Base-by-base conservation (phyloP, 2,329 filamentous ascomycete genomes). In the Xylariaceae sp. region DNA sequence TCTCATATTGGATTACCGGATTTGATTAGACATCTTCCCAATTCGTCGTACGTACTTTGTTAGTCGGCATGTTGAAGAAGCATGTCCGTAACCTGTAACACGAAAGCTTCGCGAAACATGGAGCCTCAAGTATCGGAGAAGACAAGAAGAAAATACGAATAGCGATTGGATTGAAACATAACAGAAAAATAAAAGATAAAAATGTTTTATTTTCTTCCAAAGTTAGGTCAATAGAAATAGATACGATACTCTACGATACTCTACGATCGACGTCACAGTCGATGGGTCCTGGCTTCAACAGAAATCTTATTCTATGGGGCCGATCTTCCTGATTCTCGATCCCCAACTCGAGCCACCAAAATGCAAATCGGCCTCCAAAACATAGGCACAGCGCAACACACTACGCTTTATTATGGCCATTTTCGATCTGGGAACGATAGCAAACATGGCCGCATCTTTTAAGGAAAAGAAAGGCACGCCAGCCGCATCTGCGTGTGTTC, bases 271-370 rank as follows among this genome's bases (percentile, higher is more conserved):
- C 53, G 51, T 65, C 63, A 66, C 47, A 49, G 24, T 21, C n/a
- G 21, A 49, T 44, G 37, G 52, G 53, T 23, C 34, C 28, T 29
- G n/a, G n/a, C 29, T 37, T 34, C 39, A 40, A 44, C 44, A 47
- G 60, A 58, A 67, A 66, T 64, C 58, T 67, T 67, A 67, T 67
- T 67, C 65, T 64, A 65, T 63, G 63, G 61, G 65, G 14, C 49
- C 41, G 43, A 19, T 49, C 43, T 53, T 61, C 58, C 56, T 45
- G 56, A 31, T 62, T 63, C 59, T 61, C 67, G 67, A 70, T 69
- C 67, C 64, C 62, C 61, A 58, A 53, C 37, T 58, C 61, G 55
- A 56, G 54, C 59, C 16, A 37, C 43, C 17, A 3, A 47, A 44
- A 55, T 46, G 43, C 44, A 17, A 55, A 65, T 65, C 63, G 63